Percentiles rank a stretch among this genome's conserved stretches.
Conservation (phyloP, 2,329 filamentous ascomycete species). For the Cryphonectria radicalis region DNA sequence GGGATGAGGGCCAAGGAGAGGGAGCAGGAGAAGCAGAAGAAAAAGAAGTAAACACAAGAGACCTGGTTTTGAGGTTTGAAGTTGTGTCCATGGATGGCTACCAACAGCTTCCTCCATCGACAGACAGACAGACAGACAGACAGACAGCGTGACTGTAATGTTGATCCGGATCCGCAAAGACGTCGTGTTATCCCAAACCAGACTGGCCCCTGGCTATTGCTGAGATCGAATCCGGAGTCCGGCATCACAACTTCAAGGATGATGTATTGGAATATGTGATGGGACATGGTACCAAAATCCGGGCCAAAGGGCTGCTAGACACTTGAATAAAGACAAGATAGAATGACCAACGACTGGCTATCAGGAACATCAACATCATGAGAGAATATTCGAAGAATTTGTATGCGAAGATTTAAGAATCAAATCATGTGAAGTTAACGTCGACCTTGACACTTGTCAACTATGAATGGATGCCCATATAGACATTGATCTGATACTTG, state of each 20-base stretch:
- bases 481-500: neutral
- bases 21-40: no score
- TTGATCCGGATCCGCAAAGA: no score
- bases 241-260: neutral
- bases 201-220: neutral
- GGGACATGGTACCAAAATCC: neutral
- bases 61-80: no score
- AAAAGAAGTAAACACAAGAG: no score
- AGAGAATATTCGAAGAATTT: neutral
- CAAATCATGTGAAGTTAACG: neutral
- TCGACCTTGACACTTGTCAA: neutral
- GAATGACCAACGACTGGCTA: no score
- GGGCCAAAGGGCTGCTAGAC: neutral
- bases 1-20: no score
- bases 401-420: neutral
- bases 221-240: neutral
- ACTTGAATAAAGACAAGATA: neutral
- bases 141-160: no score
- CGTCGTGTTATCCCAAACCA: neutral
- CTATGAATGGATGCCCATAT: neutral
- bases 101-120: no score
- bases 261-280: neutral
- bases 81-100: no score
- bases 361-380: neutral
- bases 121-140: no score